A percentile compares a stretch with the other conserved stretches of the same genome.
These are phyloP conservation scores for Forsythia suspensa DNA, from an alignment of 257 asterid genomes.

Conservation along the genomic window DNA sequence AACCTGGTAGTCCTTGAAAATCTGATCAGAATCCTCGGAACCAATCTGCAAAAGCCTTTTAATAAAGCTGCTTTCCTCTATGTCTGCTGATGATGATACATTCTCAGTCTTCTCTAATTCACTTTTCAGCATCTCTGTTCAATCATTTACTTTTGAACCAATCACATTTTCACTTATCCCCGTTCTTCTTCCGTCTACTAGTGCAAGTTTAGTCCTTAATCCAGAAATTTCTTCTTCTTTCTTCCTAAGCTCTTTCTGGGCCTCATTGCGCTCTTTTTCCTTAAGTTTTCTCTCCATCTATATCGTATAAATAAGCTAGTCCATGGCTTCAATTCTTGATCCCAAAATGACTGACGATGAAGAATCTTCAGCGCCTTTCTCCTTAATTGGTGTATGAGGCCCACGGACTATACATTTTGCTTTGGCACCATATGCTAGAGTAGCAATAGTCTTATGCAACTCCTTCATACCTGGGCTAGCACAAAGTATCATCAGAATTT, in stretches of 20 bases:
- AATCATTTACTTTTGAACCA: constrained; percentile 52
- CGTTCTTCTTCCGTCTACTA: constrained; percentile 37
- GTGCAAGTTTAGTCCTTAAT: constrained; percentile 55
- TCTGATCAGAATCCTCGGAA: too few species aligned
- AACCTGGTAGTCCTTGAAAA: too few species aligned
- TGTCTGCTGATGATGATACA: constrained; percentile 31
- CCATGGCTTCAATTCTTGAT: constrained; percentile 79
- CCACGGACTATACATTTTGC: constrained; percentile 93
- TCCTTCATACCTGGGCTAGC: constrained; percentile 96
- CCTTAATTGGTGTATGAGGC: constrained; percentile 74
- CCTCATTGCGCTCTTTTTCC: constrained; percentile 65
- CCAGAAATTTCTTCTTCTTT: constrained; percentile 69
- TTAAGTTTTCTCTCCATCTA: constrained; percentile 70
- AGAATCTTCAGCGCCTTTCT: constrained; percentile 71
- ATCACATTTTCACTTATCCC: constrained; percentile 55
- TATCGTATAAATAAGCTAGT: constrained; percentile 71
- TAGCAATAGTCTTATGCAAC: constrained; percentile 84
- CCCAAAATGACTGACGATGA: constrained; percentile 67
- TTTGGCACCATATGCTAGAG: constrained; percentile 92
- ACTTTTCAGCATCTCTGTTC: constrained; percentile 39
- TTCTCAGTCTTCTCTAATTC: constrained; percentile 63
- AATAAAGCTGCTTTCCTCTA: constrained; percentile 62
- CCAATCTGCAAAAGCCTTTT: constrained; percentile 31
- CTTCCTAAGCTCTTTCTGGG: constrained; percentile 54
- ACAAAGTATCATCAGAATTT: constrained; percentile 86